These are phyloP conservation scores for Chenopodium berlandieri DNA, from an alignment of 148 eudicot genomes.

Conservation along the genomic window DNA sequence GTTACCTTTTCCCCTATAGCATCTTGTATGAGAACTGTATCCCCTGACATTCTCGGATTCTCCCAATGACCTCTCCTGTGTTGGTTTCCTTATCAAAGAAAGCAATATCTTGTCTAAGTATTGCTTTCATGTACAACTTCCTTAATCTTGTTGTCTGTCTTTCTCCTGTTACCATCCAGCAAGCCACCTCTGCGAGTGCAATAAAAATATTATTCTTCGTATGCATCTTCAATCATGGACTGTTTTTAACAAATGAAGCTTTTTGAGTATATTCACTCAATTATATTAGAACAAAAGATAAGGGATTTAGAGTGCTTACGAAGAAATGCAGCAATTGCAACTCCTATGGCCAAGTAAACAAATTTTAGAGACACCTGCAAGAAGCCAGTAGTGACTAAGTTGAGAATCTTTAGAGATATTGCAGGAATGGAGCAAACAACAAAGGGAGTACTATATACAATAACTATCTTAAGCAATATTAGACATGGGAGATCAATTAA, in stretches of 20 bases:
- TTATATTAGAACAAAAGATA: background rate
- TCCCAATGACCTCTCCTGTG: slow-evolving; percentile 74
- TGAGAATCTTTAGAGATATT: background rate
- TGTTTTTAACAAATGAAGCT: background rate
- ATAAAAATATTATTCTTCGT: background rate
- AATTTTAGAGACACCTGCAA: slow-evolving; percentile 51
- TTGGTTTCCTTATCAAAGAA: slow-evolving; percentile 72
- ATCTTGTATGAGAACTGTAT: slow-evolving; percentile 70
- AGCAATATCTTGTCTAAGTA: slow-evolving; percentile 61
- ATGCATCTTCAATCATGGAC: background rate
- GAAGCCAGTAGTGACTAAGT: background rate
- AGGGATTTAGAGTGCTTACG: slow-evolving; percentile 38
- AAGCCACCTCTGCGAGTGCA: slow-evolving; percentile 50
- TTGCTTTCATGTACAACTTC: slow-evolving; percentile 54
- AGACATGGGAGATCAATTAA: slow-evolving; percentile 2
- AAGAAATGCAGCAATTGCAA: slow-evolving; percentile 51
- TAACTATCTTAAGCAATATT: too few relatives aligned
- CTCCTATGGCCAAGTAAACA: slow-evolving; percentile 54
- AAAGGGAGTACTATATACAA: too few relatives aligned
- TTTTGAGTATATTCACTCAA: too few relatives aligned
- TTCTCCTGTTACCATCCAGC: slow-evolving; percentile 83
- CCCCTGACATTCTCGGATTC: slow-evolving; percentile 58
- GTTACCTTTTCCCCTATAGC: slow-evolving; percentile 75
- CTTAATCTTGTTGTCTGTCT: slow-evolving; percentile 68
- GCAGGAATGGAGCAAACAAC: too few relatives aligned